A percentile compares a stretch with the other conserved stretches of the same genome.
phyloP scores from a whole-genome alignment of 345 rosid genomes.

The Ailanthus altissimus region DNA sequence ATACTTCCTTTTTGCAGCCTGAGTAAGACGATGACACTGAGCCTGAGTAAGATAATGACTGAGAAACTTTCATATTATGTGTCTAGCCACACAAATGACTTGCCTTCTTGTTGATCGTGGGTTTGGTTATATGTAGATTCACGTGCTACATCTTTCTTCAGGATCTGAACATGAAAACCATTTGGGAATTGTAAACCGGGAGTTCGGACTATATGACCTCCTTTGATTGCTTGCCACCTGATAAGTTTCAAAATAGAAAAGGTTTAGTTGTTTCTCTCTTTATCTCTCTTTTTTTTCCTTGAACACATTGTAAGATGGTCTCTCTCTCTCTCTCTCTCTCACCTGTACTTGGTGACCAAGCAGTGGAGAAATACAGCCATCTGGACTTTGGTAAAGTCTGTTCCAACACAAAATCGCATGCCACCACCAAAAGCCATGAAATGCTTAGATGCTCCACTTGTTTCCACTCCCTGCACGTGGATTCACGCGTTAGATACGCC shows the following conservation, averaged over 20 bases:
- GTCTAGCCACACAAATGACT: neutral
- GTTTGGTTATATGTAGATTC: slow-evolving; percentile 18
- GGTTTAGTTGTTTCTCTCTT: slow-evolving; percentile 16
- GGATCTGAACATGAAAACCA: slow-evolving; percentile 65
- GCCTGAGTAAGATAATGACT: slow-evolving; percentile 13
- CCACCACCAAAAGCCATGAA: slow-evolving; percentile 99
- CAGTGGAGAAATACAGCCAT: slow-evolving; percentile 83
- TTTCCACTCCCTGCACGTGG: slow-evolving; percentile 56
- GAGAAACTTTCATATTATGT: neutral
- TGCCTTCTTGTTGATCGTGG: slow-evolving; percentile 11
- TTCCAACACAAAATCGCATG: slow-evolving; percentile 93
- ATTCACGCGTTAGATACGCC: neutral
- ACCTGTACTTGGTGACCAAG: slow-evolving; percentile 88
- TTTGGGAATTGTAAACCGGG: slow-evolving; percentile 91
- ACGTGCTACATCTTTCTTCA: slow-evolving; percentile 38
- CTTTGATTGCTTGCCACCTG: slow-evolving; percentile 75
- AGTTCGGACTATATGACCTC: slow-evolving; percentile 70
- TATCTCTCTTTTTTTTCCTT: neutral
- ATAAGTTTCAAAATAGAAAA: slow-evolving; percentile 18
- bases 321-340: slow-evolving; percentile 30
- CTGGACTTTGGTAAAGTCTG: slow-evolving; percentile 87
- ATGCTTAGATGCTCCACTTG: slow-evolving; percentile 59
- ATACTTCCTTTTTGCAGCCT: slow-evolving; percentile 24
- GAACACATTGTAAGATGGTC: neutral
- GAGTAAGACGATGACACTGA: slow-evolving; percentile 1